Evolutionary conservation across 2,329 filamentous ascomycete species (phyloP), one percentile per base, ranked within the genome.

Genomic region (Harringtonia lauricola): DNA sequence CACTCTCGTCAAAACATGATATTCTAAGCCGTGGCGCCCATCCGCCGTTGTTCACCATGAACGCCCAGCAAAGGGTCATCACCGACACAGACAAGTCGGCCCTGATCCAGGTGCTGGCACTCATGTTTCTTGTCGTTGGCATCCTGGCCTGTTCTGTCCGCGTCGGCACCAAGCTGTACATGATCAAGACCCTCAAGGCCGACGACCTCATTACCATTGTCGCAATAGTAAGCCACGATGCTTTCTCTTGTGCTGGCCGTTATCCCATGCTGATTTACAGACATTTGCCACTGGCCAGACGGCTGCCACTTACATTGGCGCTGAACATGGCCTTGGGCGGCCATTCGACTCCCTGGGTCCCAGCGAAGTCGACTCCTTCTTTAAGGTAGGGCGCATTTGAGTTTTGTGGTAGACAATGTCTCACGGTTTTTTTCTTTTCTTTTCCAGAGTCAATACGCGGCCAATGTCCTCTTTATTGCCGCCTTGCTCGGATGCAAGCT

Each of bases 11-110:
- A 26, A n/a, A n/a, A n/a, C n/a, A n/a, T n/a, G n/a, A n/a, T n/a
- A n/a, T 21, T 19, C 24, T 26, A 6, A 10, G 24, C 10, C 24
- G 24, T 10, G 24, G 24, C 24, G 24, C 24, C 12, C 36, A 24
- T 37, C n/a, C 10, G 24, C 24, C 24, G 10, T 26, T 10, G 7
- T 7, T 10, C 24, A 26, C 10, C 24, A 40, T 40, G 38, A n/a
- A 26, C 15, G 22, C 8, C 12, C 13, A 26, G 8, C 38, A 31
- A 17, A 40, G 31, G 18, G 28, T 40, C 26, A 29, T 40, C 38
- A 40, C 38, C 4, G 38, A 28, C 28, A 18, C 12, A 26, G 28
- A 40, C 38, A 40, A 40, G 38, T 40, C 38, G n/a, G n/a, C 38
- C 4, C 26, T 40, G 17, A 40, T 40, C n/a, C 12, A 40, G 29